Conservation (phyloP, 306 rosid genomes). For the Geum urbanum region DNA sequence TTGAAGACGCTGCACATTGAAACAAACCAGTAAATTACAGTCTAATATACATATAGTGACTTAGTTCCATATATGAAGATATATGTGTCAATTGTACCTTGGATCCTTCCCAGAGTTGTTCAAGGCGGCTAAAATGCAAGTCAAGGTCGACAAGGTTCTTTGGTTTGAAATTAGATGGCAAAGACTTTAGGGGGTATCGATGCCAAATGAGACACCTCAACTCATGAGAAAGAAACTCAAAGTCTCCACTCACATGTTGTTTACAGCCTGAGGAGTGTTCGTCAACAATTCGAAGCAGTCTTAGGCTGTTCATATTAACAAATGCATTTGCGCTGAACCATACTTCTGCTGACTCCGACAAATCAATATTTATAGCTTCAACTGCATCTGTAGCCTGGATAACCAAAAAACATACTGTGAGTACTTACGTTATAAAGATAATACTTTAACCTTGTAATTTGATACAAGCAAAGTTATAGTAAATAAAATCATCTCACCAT, state of each 20-base stretch:
- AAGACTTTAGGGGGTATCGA: conserved; percentile 15
- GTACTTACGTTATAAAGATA: no score
- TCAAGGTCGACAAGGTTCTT: conserved; percentile 22
- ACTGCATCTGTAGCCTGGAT: conserved; percentile 17
- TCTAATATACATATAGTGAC: no score
- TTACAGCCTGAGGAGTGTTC: not conserved
- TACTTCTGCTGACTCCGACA: not conserved
- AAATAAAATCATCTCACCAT: not conserved
- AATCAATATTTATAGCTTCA: conserved; percentile 11
- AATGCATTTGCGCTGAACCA: conserved; percentile 22
- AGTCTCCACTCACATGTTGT: not conserved
- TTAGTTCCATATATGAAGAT: not conserved
- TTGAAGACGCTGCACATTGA: not conserved
- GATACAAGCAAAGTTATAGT: no score
- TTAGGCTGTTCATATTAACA: conserved; percentile 22
- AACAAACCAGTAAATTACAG: not conserved
- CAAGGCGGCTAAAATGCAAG: conserved; percentile 2
- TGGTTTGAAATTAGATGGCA: conserved; percentile 1
- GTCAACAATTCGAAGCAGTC: conserved; percentile 14
- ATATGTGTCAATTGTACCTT: not conserved
- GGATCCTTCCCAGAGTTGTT: conserved; percentile 10
- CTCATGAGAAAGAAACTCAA: conserved; percentile 4
- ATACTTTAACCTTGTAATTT: no score
- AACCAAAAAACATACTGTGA: no score
- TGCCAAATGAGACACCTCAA: conserved; percentile 24